Evolutionary conservation across 2,329 filamentous ascomycete species (phyloP).

Genomic region (Volutella citrinella): DNA sequence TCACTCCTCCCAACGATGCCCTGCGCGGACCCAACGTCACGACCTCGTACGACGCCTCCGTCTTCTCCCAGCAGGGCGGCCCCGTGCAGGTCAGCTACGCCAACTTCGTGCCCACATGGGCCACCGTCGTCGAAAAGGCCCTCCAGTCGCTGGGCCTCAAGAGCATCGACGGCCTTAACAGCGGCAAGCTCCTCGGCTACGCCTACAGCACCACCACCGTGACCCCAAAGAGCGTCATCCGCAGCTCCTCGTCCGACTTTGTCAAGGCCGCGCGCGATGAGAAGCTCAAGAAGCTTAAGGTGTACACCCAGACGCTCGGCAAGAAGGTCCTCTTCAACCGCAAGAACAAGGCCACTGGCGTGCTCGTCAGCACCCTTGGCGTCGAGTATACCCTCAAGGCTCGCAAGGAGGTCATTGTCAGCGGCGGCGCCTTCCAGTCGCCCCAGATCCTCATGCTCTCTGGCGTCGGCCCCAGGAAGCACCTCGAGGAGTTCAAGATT

Average conservation of each 20-base stretch:
- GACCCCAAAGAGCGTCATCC: constrained; percentile 15
- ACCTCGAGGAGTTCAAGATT: constrained; percentile 10
- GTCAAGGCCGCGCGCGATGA: constrained; percentile 23
- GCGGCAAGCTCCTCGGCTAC: constrained; percentile 23
- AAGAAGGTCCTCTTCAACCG: constrained; percentile 43
- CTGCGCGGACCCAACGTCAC: constrained; percentile 19
- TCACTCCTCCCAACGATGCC: constrained; percentile 21
- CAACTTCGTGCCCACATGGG: constrained; percentile 22
- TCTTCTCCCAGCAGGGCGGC: constrained; percentile 22
- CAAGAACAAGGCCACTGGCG: constrained; percentile 38
- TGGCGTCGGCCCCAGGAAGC: constrained; percentile 15
- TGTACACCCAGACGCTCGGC: constrained; percentile 41
- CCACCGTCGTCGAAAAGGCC: constrained; percentile 18
- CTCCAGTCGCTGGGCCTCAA: constrained; percentile 26
- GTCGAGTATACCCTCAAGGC: constrained; percentile 16
- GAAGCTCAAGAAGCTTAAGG: constrained; percentile 30
- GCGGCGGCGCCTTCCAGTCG: constrained; percentile 15
- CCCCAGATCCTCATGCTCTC: constrained; percentile 21
- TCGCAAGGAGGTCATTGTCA: constrained; percentile 17
- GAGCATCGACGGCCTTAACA: constrained; percentile 17
- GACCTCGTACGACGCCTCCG: constrained; percentile 22
- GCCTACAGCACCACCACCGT: constrained; percentile 20
- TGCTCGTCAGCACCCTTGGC: constrained; percentile 20
- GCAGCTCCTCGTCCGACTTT: constrained; percentile 25
- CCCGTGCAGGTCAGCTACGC: constrained; percentile 25